Evolutionary conservation across 1,284 basidiomycete species (phyloP).

Genomic region (Caloboletus firmus): DNA sequence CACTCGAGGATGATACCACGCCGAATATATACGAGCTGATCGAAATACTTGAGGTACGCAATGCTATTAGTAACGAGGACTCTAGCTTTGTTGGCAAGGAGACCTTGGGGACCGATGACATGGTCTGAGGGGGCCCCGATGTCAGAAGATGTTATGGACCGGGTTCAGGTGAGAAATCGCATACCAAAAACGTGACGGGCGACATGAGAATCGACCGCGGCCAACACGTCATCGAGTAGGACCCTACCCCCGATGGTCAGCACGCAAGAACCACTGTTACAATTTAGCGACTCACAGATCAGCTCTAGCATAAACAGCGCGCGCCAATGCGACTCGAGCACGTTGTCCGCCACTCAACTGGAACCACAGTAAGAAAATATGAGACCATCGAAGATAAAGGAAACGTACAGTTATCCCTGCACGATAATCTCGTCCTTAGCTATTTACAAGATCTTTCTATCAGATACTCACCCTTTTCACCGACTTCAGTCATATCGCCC

Average conservation of each 20-base stretch:
- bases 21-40: constrained; percentile 79
- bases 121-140: constrained; percentile 51
- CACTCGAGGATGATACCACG: constrained; percentile 83
- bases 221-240: constrained; percentile 42
- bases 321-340: constrained; percentile 58
- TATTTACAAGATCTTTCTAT: constrained; percentile 34
- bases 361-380: constrained; percentile 4
- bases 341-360: constrained; percentile 58
- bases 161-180: constrained; percentile 4
- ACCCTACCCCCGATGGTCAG: constrained; percentile 17
- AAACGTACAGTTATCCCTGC: constrained; percentile 33
- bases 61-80: constrained; percentile 91
- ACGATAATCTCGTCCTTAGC: constrained; percentile 18
- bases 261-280: neutral
- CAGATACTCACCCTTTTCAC: constrained; percentile 44
- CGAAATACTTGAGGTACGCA: constrained; percentile 79
- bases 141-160: neutral
- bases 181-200: constrained; percentile 63
- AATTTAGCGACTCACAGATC: constrained; percentile 41
- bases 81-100: constrained; percentile 84
- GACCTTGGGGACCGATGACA: constrained; percentile 86
- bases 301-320: constrained; percentile 52
- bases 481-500: constrained; percentile 77
- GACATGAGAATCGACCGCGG: constrained; percentile 73
- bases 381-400: neutral